Base-by-base conservation (phyloP, 2,329 filamentous ascomycete genomes). In the Coniella vitis region DNA sequence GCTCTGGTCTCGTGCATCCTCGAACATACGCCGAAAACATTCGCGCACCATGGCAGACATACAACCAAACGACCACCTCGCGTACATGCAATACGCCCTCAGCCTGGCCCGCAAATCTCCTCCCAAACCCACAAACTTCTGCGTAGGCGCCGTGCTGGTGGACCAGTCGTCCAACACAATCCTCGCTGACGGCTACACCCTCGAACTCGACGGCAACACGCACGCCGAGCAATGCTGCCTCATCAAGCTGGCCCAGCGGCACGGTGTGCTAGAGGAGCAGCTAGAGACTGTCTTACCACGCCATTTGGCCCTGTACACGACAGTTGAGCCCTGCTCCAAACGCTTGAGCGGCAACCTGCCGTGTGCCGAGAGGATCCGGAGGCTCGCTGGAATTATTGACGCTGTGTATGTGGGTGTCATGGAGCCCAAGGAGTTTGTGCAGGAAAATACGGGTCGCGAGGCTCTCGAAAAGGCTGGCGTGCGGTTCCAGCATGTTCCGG, bases 161-260 rank as follows among this genome's bases (percentile, higher is more conserved):
- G 74, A 81, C 50, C 64, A 73, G 13, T 67, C 68, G 37, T 74
- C 70, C 32, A 75, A 81, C 57, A 63, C 68, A 21, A 72, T 94
- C 50, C 73, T 94, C 22, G 79, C 86, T 1, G 87, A 87, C 2
- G 91, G 93, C 47, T 97, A 91, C 69, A 96, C 93, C 0, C 76
- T 96, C 51, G 91, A 98, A 66, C 80, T 90, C 4, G 76, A 82
- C 0, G 93, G 91, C 37, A 98, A 98, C 69, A 97, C 93, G 0
- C 93, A 98, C 62, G 93, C 93, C 3, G 93, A 98, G 64, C 90
- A 98, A 69, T 91, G 86, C 65, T 95, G 89, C 61, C 76, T 98
- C 49, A 68, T 83, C 42, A 97, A 98, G 65, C 76, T 83, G 13
- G 72, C 79, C 1, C 60, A 69, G 41, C 58, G 70, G 54, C 63